Evolutionary conservation across 176 grass and related monocot genomes (phyloP).

Genomic region (Neostapfia colusana): DNA sequence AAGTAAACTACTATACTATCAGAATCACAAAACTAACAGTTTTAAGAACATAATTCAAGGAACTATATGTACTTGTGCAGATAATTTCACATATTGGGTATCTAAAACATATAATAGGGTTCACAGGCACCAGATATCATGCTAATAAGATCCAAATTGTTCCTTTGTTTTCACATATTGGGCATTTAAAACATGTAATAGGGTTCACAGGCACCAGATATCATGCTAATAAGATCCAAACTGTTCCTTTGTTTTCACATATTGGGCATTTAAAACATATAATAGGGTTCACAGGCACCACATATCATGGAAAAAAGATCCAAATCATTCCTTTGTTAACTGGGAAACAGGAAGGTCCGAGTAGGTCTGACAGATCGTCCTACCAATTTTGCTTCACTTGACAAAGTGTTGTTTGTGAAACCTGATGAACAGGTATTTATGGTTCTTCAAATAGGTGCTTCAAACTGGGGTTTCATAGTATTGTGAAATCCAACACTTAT

Average conservation of each 20-base stretch:
- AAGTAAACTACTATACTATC: background rate
- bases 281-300: too few relatives aligned
- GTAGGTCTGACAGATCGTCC: background rate
- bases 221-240: too few relatives aligned
- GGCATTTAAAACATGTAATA: too few relatives aligned
- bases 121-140: background rate
- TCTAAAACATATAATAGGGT: background rate
- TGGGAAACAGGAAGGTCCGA: too few relatives aligned
- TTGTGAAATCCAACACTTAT: background rate
- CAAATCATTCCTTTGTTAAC: too few relatives aligned
- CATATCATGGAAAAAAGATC: too few relatives aligned
- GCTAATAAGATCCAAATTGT: background rate
- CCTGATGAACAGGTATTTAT: background rate
- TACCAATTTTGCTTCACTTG: background rate
- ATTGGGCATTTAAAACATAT: too few relatives aligned
- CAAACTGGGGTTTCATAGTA: background rate
- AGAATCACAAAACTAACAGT: background rate
- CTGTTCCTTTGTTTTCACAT: too few relatives aligned
- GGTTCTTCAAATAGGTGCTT: background rate
- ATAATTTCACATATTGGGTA: background rate
- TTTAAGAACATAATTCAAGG: conserved; percentile 3
- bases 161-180: too few relatives aligned
- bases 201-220: too few relatives aligned
- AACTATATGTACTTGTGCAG: background rate
- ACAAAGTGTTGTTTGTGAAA: background rate